Conservation (phyloP, 2,329 filamentous ascomycete genomes). For the Talaromyces pinophilus region DNA sequence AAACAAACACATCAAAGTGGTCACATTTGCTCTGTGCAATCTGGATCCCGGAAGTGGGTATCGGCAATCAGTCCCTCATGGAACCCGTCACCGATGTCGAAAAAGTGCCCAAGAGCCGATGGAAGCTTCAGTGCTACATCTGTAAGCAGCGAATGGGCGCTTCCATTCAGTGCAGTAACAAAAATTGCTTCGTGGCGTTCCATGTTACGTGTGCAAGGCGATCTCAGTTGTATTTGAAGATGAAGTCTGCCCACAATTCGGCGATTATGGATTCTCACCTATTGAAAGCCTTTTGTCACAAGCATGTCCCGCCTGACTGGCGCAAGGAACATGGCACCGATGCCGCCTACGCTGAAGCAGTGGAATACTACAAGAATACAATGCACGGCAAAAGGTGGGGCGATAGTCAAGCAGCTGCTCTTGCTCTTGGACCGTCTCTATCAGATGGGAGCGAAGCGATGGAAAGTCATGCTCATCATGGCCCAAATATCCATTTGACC, state of each 20-base stretch:
- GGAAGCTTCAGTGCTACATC: constrained; percentile 94
- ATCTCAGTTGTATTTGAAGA: constrained; percentile 85
- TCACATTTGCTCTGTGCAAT: constrained; percentile 94
- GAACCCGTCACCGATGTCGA: constrained; percentile 98
- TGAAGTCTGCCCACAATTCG: constrained; percentile 85
- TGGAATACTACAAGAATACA: constrained; percentile 82
- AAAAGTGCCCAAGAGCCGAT: constrained; percentile 90
- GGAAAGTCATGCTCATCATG: constrained; percentile 46
- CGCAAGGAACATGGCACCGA: constrained; percentile 81
- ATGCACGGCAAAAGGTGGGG: constrained; percentile 93
- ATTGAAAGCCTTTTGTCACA: constrained; percentile 93
- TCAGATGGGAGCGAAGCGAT: constrained; percentile 54
- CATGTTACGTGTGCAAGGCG: constrained; percentile 93
- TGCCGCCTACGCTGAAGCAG: constrained; percentile 75
- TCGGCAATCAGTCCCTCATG: constrained; percentile 97
- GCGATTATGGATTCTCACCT: constrained; percentile 78
- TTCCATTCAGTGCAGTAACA: constrained; percentile 97
- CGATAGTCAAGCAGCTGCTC: constrained; percentile 80
- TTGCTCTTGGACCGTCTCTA: constrained; percentile 72
- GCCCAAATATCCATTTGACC: constrained; percentile 52
- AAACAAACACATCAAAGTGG: constrained; percentile 95
- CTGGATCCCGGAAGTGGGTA: constrained; percentile 96
- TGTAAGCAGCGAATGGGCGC: constrained; percentile 97
- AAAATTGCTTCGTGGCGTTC: constrained; percentile 94
- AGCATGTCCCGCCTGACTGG: constrained; percentile 89